Evolutionary conservation across 768 basidiomycete genomes (phyloP), one percentile per base, ranked within the genome.

Genomic region (Lentinula sp.): DNA sequence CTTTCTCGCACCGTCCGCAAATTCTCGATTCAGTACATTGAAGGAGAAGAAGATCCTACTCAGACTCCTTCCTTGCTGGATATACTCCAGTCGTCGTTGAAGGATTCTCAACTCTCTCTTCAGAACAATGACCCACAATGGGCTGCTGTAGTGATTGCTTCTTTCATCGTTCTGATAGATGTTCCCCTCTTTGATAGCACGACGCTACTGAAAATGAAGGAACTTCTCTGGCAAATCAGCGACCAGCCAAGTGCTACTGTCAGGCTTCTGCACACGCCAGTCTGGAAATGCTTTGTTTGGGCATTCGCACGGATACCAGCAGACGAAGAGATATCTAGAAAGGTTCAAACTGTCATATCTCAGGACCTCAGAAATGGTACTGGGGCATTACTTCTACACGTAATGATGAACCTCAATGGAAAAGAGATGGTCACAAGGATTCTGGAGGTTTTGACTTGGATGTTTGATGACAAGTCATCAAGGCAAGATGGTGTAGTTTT

Each of bases 261-360:
- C 10, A 73, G 72, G 11, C 66, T 70, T 16, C 69, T 83, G 7
- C 75, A 79, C 46, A 67, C 77, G 1, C 75, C 75, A 39, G 69
- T 80, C 21, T 88, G 85, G 85, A 75, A 73, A 56, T 76, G 80
- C 56, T 71, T 86, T 31, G 70, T 86, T 21, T 87, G 86, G 85
- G 77, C 80, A 1, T 85, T 80, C 61, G 70, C 76, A 18, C 75
- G 74, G 16, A 65, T 85, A 50, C 73, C 75, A 48, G 18, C 62
- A 48, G 16, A 57, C 40, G 23, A 61, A 4, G 61, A 59, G 3
- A 21, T 18, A 2, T 50, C 64, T 11, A 66, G 64, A 15, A 59
- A 63, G 2, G 57, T 65, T 80, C 81, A 62, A 66, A 65, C 35
- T 68, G 81, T 4, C 11, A 68, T 87, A 32, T 75, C 70, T 21